phyloP scores from a whole-genome alignment of 2,329 filamentous ascomycete genomes.

The Cephalotrichum gorgonifer region DNA sequence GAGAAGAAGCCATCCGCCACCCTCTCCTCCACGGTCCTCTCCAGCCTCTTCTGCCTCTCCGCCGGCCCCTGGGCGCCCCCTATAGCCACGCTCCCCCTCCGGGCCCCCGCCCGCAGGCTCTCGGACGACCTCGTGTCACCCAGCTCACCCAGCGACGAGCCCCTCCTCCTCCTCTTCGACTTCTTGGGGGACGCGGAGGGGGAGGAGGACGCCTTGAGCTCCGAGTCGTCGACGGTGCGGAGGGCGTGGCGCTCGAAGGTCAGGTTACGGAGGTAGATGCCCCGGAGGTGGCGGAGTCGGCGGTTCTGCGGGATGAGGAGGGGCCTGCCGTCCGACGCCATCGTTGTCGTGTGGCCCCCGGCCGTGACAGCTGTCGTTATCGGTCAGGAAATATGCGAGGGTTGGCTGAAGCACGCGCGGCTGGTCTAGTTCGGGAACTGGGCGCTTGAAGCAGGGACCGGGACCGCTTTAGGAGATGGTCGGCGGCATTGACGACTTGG shows the following conservation, averaged over 20 bases:
- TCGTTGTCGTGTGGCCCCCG: too few species aligned
- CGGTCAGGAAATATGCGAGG: too few species aligned
- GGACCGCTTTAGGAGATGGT: too few species aligned
- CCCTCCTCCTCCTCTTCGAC: slow-evolving; percentile 7
- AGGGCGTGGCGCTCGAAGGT: slow-evolving; percentile 49
- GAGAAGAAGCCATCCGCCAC: slow-evolving; percentile 86
- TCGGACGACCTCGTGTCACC: slow-evolving; percentile 48
- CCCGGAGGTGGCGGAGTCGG: slow-evolving; percentile 77
- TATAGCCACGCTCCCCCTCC: slow-evolving; percentile 6
- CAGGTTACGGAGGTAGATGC: slow-evolving; percentile 79
- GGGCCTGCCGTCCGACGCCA: too few species aligned
- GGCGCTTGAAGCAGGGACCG: too few species aligned
- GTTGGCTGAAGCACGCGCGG: too few species aligned
- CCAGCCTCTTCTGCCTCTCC: slow-evolving; percentile 59
- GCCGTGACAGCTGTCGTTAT: too few species aligned
- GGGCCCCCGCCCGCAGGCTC: slow-evolving; percentile 21
- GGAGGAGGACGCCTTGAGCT: slow-evolving; percentile 43
- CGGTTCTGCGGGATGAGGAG: slow-evolving; percentile 64
- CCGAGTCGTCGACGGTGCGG: slow-evolving; percentile 72
- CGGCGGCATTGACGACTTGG: too few species aligned
- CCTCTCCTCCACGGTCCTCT: slow-evolving; percentile 61
- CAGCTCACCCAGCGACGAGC: slow-evolving; percentile 23
- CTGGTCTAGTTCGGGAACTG: too few species aligned
- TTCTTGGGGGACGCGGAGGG: slow-evolving; percentile 24
- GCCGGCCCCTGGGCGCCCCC: slow-evolving; percentile 10